These are phyloP conservation scores for Medicago ruthenica DNA, from an alignment of 306 rosid genomes.

Conservation along the genomic window DNA sequence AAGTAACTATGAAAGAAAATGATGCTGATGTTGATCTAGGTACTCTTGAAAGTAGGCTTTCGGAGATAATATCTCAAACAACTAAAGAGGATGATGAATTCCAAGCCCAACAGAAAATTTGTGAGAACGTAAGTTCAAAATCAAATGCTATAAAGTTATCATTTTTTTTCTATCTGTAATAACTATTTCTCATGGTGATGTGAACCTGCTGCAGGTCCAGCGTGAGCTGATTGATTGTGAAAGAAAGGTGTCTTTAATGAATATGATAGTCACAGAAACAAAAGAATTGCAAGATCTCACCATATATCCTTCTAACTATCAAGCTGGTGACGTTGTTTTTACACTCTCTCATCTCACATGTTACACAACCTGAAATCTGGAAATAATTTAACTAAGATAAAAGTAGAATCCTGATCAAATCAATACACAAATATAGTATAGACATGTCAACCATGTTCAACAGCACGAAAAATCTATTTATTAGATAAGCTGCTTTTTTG, in stretches of 20 bases:
- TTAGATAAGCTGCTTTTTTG: constrained; percentile 1
- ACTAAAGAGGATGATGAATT: constrained; percentile 60
- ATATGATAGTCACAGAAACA: constrained; percentile 51
- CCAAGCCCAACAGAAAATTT: constrained; percentile 52
- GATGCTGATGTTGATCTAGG: constrained; percentile 46
- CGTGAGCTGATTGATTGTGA: constrained; percentile 55
- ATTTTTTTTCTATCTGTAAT: constrained; percentile 26
- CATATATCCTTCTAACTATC: constrained; percentile 67
- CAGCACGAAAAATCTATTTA: not conserved
- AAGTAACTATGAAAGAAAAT: constrained; percentile 41
- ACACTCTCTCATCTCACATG: constrained; percentile 9
- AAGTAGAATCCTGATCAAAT: not conserved
- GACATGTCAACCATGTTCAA: constrained; percentile 6
- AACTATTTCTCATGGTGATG: constrained; percentile 26
- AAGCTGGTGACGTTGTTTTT: constrained; percentile 12
- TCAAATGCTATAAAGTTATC: constrained; percentile 17
- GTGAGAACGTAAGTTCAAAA: constrained; percentile 56
- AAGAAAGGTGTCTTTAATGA: constrained; percentile 64
- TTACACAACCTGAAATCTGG: constrained; percentile 15
- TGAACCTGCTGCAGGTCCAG: constrained; percentile 66
- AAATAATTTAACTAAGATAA: constrained; percentile 5
- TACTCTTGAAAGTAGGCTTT: constrained; percentile 58
- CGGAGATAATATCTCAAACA: constrained; percentile 51
- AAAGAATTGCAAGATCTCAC: constrained; percentile 58
- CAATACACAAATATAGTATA: not conserved